Conservation (phyloP, 192 early-diverging fungal genomes). For the Rhizoclosmatium globosum region DNA sequence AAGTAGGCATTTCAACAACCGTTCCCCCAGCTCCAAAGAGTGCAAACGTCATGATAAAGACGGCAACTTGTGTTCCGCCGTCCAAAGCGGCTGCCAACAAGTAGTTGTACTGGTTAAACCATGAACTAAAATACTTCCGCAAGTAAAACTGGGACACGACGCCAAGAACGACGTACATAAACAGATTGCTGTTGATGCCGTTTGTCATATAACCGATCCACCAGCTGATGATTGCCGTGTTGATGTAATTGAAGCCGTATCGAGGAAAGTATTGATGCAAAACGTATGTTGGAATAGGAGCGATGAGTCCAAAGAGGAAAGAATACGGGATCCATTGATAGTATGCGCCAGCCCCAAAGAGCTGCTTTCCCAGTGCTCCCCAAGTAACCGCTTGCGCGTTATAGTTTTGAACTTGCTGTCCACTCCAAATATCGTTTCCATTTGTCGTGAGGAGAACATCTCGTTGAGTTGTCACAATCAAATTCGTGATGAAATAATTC, state of each 20-base stretch:
- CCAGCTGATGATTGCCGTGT: conserved; percentile 71
- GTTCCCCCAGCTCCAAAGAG: conserved; percentile 1
- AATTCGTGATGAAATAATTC: conserved; percentile 31
- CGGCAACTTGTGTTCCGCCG: conserved; percentile 38
- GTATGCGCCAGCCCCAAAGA: conserved; percentile 71
- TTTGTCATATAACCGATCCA: conserved; percentile 57
- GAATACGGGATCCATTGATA: conserved; percentile 58
- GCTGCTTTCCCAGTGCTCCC: conserved; percentile 67
- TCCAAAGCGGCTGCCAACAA: conserved; percentile 65
- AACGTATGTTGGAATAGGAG: conserved; percentile 78
- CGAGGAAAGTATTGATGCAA: conserved; percentile 68
- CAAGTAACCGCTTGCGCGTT: conserved; percentile 80
- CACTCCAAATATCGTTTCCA: conserved; percentile 72
- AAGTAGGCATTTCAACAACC: conserved; percentile 2
- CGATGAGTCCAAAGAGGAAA: conserved; percentile 51
- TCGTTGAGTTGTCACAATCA: conserved; percentile 8
- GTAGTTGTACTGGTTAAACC: conserved; percentile 71
- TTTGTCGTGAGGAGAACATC: conserved; percentile 26
- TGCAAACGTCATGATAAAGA: conserved; percentile 11
- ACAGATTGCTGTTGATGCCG: conserved; percentile 31
- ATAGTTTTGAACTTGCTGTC: conserved; percentile 67
- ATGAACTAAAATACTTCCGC: conserved; percentile 67
- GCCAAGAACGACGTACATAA: conserved; percentile 54
- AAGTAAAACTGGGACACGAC: conserved; percentile 78
- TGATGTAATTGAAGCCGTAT: conserved; percentile 72